Evolutionary conservation across 1,284 basidiomycete genomes (phyloP), one percentile per base, ranked within the genome.

Genomic region (Cerrena zonata): DNA sequence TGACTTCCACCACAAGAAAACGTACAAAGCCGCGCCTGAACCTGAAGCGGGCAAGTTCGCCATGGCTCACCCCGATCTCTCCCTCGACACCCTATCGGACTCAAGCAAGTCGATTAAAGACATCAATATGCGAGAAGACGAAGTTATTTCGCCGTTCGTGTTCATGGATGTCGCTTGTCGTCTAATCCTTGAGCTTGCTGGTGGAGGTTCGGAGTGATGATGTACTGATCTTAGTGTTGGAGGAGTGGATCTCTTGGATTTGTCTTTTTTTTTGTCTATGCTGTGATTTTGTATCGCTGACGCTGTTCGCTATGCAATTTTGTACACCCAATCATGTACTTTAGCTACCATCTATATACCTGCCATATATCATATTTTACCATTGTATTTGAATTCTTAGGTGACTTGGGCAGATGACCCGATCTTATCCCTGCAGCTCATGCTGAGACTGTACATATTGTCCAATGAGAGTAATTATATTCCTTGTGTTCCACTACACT

Each of bases 1-100:
- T 55, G 95, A 99, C 66, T 99, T 99, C 72, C 84, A 96, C 61
- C 95, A 98, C 73, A 90, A 97, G 65, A 92, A 91, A 61, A 91
- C 94, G 54, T 94, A 94, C 68, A 74, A 77, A 61, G 79, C 84
- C 7, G 78, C 78, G 5, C 75, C 70, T 18, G 82, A 81, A 49
- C 74, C 76, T 1, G 82, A 74, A 4, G 82, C 84, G 23, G 82
- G 78, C 22, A 82, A 76, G 58, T 89, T 83, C 56, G 85, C 86
- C 57, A 80, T 83, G 74, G 78, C 76, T 19, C 67, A 79, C 40
- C 68, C 66, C 18, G 82, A 82, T 46, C 67, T 66, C 4, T 63
- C 70, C 26, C 65, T 78, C 25, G 78, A 78, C 55, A 71, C 69
- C 37, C 71, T 69, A 46, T 73, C 73, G 36, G 76, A 77, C 43